A percentile compares a stretch with the other conserved stretches of the same genome.
phyloP scores from a whole-genome alignment of 2,329 filamentous ascomycete species.

The Exophiala bonariae region DNA sequence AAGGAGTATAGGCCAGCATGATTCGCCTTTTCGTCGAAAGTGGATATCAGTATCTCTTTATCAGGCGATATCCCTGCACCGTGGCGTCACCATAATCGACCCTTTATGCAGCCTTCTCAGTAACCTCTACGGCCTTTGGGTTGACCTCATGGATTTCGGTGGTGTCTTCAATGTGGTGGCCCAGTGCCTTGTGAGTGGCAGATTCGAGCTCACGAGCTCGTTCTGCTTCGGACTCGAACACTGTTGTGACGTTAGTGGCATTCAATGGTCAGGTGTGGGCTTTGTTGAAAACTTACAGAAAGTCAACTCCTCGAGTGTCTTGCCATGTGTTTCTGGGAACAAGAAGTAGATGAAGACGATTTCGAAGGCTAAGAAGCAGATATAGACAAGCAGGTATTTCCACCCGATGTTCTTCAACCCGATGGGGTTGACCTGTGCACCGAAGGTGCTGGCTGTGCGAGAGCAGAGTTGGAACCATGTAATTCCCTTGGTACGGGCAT shows the following conservation, averaged over 20 bases:
- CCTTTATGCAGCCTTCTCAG: background rate
- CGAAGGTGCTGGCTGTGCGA: conserved; percentile 44
- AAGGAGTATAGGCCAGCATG: too few relatives aligned
- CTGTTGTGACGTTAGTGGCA: conserved; percentile 1
- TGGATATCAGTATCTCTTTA: too few relatives aligned
- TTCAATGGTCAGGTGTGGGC: too few relatives aligned
- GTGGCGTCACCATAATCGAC: background rate
- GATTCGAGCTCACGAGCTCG: conserved; percentile 5
- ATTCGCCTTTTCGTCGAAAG: too few relatives aligned
- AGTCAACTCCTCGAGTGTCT: conserved; percentile 47
- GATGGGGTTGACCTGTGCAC: conserved; percentile 42
- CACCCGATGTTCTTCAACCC: conserved; percentile 42
- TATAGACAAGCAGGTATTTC: conserved; percentile 48
- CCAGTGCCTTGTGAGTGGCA: conserved; percentile 7
- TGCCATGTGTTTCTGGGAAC: conserved; percentile 43
- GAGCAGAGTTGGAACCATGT: conserved; percentile 55
- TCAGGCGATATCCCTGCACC: too few relatives aligned
- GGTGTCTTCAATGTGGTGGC: conserved; percentile 3
- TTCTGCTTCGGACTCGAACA: conserved; percentile 9
- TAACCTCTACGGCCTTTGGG: background rate
- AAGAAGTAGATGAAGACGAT: conserved; percentile 44
- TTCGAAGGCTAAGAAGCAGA: conserved; percentile 41
- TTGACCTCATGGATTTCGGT: conserved; percentile 3
- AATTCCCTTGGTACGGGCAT: conserved; percentile 58
- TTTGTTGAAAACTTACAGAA: conserved; percentile 32